Base-by-base conservation (phyloP, 2,329 filamentous ascomycete species). In the Colletotrichum brevisporum region DNA sequence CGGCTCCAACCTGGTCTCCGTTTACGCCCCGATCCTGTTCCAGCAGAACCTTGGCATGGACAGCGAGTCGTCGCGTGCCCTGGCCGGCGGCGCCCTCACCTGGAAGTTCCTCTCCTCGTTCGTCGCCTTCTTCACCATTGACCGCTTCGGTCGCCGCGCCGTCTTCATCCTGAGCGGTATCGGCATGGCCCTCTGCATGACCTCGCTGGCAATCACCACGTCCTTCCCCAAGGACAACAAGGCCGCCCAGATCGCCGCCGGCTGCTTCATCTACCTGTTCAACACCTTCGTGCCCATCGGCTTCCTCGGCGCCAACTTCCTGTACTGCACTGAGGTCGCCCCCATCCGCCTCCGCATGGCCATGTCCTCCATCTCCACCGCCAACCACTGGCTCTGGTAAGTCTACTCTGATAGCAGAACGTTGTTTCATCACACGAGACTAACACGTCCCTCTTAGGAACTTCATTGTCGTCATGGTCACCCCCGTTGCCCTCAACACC, bases 281-380 rank as follows among this genome's bases (percentile, higher is more conserved):
- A 87, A 89, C 77, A 87, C 85, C 72, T 89, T 90, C 77, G 85
- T 89, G 52, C 86, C 86, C 0, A 85, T 89, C 65, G 88, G 87
- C 0, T 89, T 88, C 78, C 80, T 89, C 0, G 88, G 88, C 1
- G 83, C 86, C 39, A 89, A 88, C 72, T 90, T 89, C 78, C 79
- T 90, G 21, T 90, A 90, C 77, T 87, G 86, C 67, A 85, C 87
- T 1, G 88, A 90, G 73, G 80, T 89, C 18, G 86, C 87, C 0
- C 87, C 88, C 1, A 78, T 85, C 16, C 78, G 83, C 12, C 76
- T 88, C 31, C 80, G 86, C 21, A 84, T 86, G 68, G 82, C 85
- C 21, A 88, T 90, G 83, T 84, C 85, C 2, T 84, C 84, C 41
- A 85, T 90, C 48, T 86, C 84, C 0, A 89, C 87, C 0, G 86